Evolutionary conservation across 163 green algal species (phyloP).

Genomic region (Coccomyxa subellipsoidea): DNA sequence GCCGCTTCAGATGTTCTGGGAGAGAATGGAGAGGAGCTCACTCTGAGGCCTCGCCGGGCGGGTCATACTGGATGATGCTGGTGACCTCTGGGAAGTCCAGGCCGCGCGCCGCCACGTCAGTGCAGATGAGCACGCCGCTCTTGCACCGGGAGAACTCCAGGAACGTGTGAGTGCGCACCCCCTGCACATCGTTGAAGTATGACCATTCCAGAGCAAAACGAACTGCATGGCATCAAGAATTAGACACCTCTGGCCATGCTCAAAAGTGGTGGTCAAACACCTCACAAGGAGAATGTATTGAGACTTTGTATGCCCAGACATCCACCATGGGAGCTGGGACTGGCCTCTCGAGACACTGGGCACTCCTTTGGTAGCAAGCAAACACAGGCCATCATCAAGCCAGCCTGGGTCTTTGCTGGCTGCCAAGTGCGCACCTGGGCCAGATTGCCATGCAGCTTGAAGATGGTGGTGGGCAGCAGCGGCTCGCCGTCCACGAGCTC

Average conservation of each 20-base stretch:
- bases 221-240: not conserved
- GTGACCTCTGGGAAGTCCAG: constrained; percentile 77
- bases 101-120: constrained; percentile 77
- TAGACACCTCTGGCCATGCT: too few species aligned
- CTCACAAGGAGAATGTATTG: too few species aligned
- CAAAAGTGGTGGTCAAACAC: too few species aligned
- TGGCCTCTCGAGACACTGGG: too few species aligned
- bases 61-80: constrained; percentile 75
- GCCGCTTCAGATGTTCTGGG: too few species aligned
- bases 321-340: too few species aligned
- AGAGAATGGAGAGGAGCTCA: constrained; percentile 44
- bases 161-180: constrained; percentile 40
- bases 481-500: constrained; percentile 1
- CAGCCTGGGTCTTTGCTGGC: too few species aligned
- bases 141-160: constrained; percentile 72
- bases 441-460: constrained; percentile 56
- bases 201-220: not conserved
- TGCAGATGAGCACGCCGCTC: constrained; percentile 69
- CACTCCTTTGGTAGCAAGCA: too few species aligned
- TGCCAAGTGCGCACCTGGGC: constrained; percentile 31
- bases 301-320: too few species aligned
- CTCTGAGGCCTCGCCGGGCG: constrained; percentile 59
- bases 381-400: too few species aligned
- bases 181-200: constrained; percentile 31
- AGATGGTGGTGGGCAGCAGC: constrained; percentile 27